Percentiles rank a stretch among this genome's conserved stretches.
Conservation (phyloP, 2,329 filamentous ascomycete genomes). For the Seiridium cupressi region DNA sequence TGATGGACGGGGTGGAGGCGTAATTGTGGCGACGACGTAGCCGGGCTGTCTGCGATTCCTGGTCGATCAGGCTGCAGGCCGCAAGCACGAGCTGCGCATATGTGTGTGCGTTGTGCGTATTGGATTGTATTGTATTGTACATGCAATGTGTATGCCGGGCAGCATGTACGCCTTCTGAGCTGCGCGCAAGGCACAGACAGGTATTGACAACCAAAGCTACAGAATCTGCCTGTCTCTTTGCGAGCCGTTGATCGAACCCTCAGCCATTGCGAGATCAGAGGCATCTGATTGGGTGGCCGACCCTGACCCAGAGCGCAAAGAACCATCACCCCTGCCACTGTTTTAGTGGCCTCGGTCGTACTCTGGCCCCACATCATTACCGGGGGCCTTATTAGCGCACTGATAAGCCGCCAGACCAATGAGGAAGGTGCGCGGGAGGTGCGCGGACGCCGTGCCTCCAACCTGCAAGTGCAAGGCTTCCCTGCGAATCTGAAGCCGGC, state of each 20-base stretch:
- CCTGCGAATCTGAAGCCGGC: neutral
- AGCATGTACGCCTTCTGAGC: no score
- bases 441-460: neutral
- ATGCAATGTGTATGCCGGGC: no score
- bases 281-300: neutral
- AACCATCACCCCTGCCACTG: neutral
- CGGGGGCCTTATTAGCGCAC: neutral
- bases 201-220: no score
- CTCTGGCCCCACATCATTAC: neutral
- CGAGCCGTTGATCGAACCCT: no score
- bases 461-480: neutral
- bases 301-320: neutral
- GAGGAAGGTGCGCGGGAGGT: slow-evolving; percentile 6
- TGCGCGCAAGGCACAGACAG: no score
- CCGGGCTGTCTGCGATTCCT: no score
- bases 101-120: no score
- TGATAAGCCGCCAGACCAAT: slow-evolving; percentile 9
- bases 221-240: no score
- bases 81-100: no score
- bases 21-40: neutral
- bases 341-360: slow-evolving; percentile 3
- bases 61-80: no score
- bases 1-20: neutral
- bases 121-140: no score
- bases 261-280: neutral